Percentiles rank a stretch among this genome's conserved stretches.
These are phyloP conservation scores for Suillus alpinus DNA, from an alignment of 768 basidiomycete genomes.

Conservation along the genomic window DNA sequence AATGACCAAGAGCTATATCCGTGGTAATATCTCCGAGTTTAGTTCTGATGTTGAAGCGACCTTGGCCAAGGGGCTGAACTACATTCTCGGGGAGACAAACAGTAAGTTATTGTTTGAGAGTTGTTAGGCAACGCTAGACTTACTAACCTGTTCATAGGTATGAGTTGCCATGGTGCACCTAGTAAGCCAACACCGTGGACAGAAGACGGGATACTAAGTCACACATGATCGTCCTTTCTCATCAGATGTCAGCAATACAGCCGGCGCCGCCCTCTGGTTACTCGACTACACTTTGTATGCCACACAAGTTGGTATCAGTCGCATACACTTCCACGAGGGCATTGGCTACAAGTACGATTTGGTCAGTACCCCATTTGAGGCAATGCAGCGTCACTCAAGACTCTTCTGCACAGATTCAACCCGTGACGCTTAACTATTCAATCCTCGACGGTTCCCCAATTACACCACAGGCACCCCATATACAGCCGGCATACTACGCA, in stretches of 20 bases:
- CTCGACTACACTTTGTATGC: slow-evolving; percentile 65
- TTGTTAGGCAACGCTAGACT: background rate
- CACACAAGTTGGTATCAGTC: slow-evolving; percentile 50
- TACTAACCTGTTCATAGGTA: slow-evolving; percentile 11
- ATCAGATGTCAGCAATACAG: slow-evolving; percentile 61
- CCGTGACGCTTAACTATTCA: slow-evolving; percentile 53
- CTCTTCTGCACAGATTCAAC: slow-evolving; percentile 51
- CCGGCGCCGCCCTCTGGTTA: slow-evolving; percentile 68
- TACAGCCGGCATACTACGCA: slow-evolving; percentile 67
- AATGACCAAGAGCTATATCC: slow-evolving; percentile 59
- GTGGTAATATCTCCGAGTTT: slow-evolving; percentile 54
- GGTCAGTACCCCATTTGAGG: slow-evolving; percentile 29
- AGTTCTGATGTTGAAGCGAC: slow-evolving; percentile 53
- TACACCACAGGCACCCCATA: slow-evolving; percentile 51
- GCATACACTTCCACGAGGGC: slow-evolving; percentile 63
- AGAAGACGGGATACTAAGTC: background rate
- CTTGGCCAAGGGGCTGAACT: slow-evolving; percentile 43
- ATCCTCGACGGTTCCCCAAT: slow-evolving; percentile 54
- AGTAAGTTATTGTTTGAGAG: slow-evolving; percentile 35
- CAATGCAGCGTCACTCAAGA: background rate
- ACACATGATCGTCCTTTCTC: slow-evolving; percentile 9
- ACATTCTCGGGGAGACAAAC: slow-evolving; percentile 64
- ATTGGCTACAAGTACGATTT: slow-evolving; percentile 72
- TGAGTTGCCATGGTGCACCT: slow-evolving; percentile 39
- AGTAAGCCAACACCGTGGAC: slow-evolving; percentile 7